Base-by-base conservation (phyloP, 306 rosid species). In the Arachis hypogaea region DNA sequence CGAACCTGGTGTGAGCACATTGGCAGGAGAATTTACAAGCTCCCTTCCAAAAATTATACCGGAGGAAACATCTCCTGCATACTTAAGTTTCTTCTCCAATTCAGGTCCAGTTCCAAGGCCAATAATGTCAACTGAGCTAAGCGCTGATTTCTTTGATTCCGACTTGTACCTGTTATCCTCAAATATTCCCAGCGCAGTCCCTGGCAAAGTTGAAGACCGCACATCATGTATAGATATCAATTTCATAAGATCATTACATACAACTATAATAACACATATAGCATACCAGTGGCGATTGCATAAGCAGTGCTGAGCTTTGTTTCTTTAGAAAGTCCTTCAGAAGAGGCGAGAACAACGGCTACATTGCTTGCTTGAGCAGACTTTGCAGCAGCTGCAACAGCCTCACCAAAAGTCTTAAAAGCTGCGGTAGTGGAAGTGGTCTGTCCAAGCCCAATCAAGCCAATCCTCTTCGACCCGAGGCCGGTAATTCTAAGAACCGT, bases 1-100 rank as follows among this genome's bases (percentile, higher is more conserved):
- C 80, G 7, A 82, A 95, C 99, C 99, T 77, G 99, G 99, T 56
- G 99, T 95, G 68, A 95, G 97, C 42, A 95, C 99, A 87, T 95
- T 95, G 73, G 98, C 99, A 10, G 99, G 99, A 40, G 99, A 95
- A 75, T 90, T 92, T 5, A 87, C 96, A 66, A 95, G 97, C 87
- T 95, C 96, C 85, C 85, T 88, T 84, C 97, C 99, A 11, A 92
- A 85, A 72, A 95, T 78, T 67, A 95, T 75, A 60, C 89, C 98
- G 66, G 96, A 88, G 69, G 93, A 83, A 75, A 95, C 90, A 79
- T 84, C 52, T 81, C 84, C 92, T 1, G 98, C 97, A 68, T 72
- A 87, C 85, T 92, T 90, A 67, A 95, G 87, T 82, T 92, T 95
- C 84, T 95, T 90, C 76, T 88, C 98, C 65, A 90, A 68, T 71